Conservation (phyloP, 805 yeast species). For the Blastobotrys muscicola region DNA sequence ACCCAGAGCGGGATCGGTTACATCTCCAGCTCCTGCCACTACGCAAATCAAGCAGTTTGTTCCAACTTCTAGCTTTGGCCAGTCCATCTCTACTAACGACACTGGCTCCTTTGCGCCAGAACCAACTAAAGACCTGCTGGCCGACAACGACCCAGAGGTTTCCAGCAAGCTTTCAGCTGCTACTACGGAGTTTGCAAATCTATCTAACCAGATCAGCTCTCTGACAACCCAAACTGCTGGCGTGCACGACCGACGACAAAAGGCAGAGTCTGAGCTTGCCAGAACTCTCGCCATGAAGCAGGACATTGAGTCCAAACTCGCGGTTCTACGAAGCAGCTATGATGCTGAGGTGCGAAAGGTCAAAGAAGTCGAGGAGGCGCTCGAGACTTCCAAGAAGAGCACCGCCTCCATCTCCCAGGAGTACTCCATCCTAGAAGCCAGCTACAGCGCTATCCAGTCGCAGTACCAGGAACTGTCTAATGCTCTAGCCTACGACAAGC, state of each 20-base stretch:
- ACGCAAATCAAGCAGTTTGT: constrained; percentile 37
- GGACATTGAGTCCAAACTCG: constrained; percentile 65
- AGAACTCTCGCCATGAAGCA: constrained; percentile 55
- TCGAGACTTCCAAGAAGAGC: constrained; percentile 54
- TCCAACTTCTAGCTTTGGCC: constrained; percentile 85
- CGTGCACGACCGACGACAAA: constrained; percentile 57
- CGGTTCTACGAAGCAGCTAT: constrained; percentile 56
- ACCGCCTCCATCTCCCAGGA: constrained; percentile 63
- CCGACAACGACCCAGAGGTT: constrained; percentile 44
- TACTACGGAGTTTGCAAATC: constrained; percentile 75
- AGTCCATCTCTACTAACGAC: constrained; percentile 40
- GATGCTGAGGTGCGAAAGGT: constrained; percentile 73
- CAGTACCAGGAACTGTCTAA: constrained; percentile 53
- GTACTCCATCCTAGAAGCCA: constrained; percentile 69
- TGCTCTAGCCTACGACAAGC: constrained; percentile 57
- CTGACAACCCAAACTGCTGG: constrained; percentile 64
- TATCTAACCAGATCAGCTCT: constrained; percentile 76
- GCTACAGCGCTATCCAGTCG: constrained; percentile 56
- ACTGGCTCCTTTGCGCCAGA: constrained; percentile 11
- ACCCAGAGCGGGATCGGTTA: constrained; percentile 5
- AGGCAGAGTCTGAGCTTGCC: constrained; percentile 71
- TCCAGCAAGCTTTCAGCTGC: constrained; percentile 67
- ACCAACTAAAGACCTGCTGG: constrained; percentile 36
- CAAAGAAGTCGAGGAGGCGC: constrained; percentile 55
- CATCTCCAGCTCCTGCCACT: constrained; percentile 18